Evolutionary conservation across 1,284 basidiomycete species (phyloP), one percentile per base, ranked within the genome.

Genomic region (Phenoliferia sp.): DNA sequence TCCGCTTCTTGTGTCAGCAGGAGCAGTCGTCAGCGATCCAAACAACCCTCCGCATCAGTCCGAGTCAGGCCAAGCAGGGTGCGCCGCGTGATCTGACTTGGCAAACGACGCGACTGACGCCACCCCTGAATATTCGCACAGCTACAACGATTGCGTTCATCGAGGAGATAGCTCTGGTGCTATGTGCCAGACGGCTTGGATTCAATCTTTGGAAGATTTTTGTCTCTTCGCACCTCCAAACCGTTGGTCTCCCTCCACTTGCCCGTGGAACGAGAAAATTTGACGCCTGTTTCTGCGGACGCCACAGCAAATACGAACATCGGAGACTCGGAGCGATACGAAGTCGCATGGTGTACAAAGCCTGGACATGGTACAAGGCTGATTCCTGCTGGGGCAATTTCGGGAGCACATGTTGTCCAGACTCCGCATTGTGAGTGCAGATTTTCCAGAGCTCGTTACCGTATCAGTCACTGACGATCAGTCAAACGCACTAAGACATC

Each of bases 291-390:
- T 17, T 33, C 31, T 12, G 29, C 26, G 2, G 16, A 73, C 70
- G 88, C 17, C 83, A 80, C 77, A 80, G 77, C 79, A 33, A 69
- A 77, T 15, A 81, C 78, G 35, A 80, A 81, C n/a, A 85, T 90
- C 64, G 87, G 83, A 31, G 82, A 88, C 71, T 83, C 84, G 4
- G 89, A 90, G 78, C 84, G 82, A 48, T 81, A 86, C 76, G 86
- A 85, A 70, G 86, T 90, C 26, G 85, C 87, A 0, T 90, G 85
- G 85, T 91, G 89, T 81, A 88, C 87, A 44, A 86, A 83, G 74
- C 76, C 77, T 81, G 80, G 83, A 44, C 83, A 83, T 78, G 79
- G 82, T 68, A 78, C 83, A 52, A 79, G 83, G 61, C 75, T 82
- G 61, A 83, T 84, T 67, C 83, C 83, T 48, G 78, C 81, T 66